These are phyloP conservation scores for Achlya hypogyna DNA, from an alignment of 352 stramenopile genomes.

Conservation along the genomic window DNA sequence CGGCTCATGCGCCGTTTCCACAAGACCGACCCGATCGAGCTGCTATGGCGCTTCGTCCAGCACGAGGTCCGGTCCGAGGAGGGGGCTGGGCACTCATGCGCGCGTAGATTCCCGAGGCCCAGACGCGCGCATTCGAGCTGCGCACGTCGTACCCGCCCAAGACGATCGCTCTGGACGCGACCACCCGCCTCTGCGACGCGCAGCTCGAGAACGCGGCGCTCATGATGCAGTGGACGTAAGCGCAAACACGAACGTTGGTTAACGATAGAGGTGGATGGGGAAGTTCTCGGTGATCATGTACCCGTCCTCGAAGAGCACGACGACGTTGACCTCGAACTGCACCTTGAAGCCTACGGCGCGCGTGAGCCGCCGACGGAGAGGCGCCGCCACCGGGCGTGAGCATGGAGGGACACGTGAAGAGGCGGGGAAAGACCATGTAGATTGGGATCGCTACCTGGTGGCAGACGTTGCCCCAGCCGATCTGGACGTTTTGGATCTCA, in stretches of 20 bases:
- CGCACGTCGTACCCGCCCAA: slow-evolving; percentile 55
- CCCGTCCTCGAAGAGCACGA: slow-evolving; percentile 86
- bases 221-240: slow-evolving; percentile 54
- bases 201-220: slow-evolving; percentile 69
- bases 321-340: slow-evolving; percentile 90
- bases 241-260: neutral
- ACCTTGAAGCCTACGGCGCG: slow-evolving; percentile 67
- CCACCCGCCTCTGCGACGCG: slow-evolving; percentile 43
- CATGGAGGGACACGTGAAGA: slow-evolving; percentile 90
- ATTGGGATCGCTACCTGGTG: slow-evolving; percentile 86
- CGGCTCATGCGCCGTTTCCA: slow-evolving; percentile 63
- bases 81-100: neutral
- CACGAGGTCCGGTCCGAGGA: slow-evolving; percentile 36
- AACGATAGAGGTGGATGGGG: slow-evolving; percentile 78
- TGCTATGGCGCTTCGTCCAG: slow-evolving; percentile 62
- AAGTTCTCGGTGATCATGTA: slow-evolving; percentile 90
- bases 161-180: slow-evolving; percentile 41
- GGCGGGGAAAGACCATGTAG: slow-evolving; percentile 90
- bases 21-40: slow-evolving; percentile 52
- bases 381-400: slow-evolving; percentile 42
- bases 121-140: slow-evolving; percentile 56
- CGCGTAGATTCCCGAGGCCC: slow-evolving; percentile 54
- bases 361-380: neutral
- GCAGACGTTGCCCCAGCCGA: slow-evolving; percentile 86
- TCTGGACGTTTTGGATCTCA: slow-evolving; percentile 92